Evolutionary conservation across 2,329 filamentous ascomycete species (phyloP), one percentile per base, ranked within the genome.

Genomic region (Colletotrichum sansevieriae): DNA sequence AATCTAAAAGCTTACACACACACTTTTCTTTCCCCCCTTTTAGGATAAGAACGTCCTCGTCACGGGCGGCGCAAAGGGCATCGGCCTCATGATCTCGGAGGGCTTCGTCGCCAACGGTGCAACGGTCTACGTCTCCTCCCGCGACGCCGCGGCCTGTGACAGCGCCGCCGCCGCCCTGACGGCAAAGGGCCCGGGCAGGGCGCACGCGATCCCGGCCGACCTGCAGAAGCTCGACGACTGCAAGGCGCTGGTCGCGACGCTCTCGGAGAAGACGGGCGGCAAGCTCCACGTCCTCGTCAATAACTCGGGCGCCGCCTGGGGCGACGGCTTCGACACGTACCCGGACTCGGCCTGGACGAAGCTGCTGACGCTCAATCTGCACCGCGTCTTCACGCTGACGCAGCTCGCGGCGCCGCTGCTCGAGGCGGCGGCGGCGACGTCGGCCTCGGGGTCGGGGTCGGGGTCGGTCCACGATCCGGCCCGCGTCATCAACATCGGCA

Each of bases 311-410:
- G 87, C 85, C 43, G 87, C 88, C 69, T 91, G 89, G 90, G 89
- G 88, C 74, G 88, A 84, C 47, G 76, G 83, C 18, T 85, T 88
- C 74, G 87, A 88, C 65, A 78, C 79, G 9, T 90, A 90, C 76
- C 89, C 89, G 1, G 86, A 88, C 73, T 63, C 75, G 10, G 85
- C 85, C 15, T 91, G 87, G 88, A 83, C 82, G 33, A 85, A 87
- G 72, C 83, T 90, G 35, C 80, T 91, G 3, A 89, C 87, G 55
- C 84, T 91, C 25, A 91, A 91, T 78, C 82, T 91, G 68, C 88
- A 92, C 76, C 89, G 88, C 74, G 91, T 89, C 70, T 91, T 91
- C 78, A 89, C 88, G 37, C 83, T 91, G 49, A 90, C 88, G 1
- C 89, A 91, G 79, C 80, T 85, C 13, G 80, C 90, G 5, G 86